Evolutionary conservation across 306 rosid species (phyloP), one percentile per base, ranked within the genome.

Genomic region (Cucumis melo): DNA sequence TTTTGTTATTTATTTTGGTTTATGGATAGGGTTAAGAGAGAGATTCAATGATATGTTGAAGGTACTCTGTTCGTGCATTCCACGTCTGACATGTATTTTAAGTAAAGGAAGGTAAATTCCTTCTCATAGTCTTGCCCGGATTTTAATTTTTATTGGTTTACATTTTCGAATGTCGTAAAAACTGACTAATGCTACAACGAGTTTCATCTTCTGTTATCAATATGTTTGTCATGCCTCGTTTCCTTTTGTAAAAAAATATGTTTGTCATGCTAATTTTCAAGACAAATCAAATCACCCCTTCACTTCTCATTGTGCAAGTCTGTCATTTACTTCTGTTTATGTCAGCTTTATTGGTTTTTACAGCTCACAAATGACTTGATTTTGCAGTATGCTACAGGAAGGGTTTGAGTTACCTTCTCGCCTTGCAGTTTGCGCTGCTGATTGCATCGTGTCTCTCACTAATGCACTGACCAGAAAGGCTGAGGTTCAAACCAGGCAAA

Each of bases 371-470:
- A 6, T 50, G 83, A 61, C 63, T 74, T 60, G 10, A 11, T 81
- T 65, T 75, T 78, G 82, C 86, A 93, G 98, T 86, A 81, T 77
- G 60, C 77, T 84, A 85, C 92, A 86, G 88, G 96, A 86, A 78
- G 96, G 96, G 72, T 91, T 85, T 86, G 96, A 93, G 84, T 82
- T 93, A 75, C 98, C 98, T 51, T 86, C 98, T 67, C 96, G 98
- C 78, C 97, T 93, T 63, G 87, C 91, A 23, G 88, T 91, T 73
- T 88, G 90, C 60, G 96, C 97, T 6, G 92, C 94, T 60, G 98
- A 93, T 85, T 91, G 98, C 82, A 66, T 91, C 68, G 74, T 91
- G 82, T 73, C 89, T 80, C 81, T 91, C 76, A 84, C 96, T 8
- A 89, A 85, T 80, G 89, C 93, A 34, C 74, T 91, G 59, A 82